Percentiles rank a stretch among this genome's conserved stretches.
Evolutionary conservation across 1,284 basidiomycete species (phyloP).

Genomic region (Rhodotorula sp.): DNA sequence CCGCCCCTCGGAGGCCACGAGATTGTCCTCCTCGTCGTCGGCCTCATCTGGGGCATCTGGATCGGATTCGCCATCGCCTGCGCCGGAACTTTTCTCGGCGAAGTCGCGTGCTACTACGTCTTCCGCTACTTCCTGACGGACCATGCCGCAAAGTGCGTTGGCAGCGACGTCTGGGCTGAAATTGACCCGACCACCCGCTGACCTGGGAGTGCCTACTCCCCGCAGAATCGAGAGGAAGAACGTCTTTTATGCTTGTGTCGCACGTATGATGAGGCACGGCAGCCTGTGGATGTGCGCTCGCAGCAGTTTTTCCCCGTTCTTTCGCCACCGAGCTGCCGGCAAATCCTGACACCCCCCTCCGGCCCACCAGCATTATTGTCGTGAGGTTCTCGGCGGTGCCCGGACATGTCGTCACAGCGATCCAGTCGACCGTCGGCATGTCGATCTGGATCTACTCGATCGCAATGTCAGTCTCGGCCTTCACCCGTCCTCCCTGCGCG

Average conservation of each 20-base stretch:
- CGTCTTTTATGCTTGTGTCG: conserved; percentile 50
- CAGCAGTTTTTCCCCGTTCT: conserved; percentile 32
- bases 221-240: conserved; percentile 46
- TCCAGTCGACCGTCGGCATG: conserved; percentile 45
- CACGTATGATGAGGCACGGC: conserved; percentile 48
- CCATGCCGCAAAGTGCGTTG: conserved; percentile 37
- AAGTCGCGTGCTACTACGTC: conserved; percentile 47
- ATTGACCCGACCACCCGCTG: neutral
- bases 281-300: conserved; percentile 47
- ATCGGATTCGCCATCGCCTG: conserved; percentile 49
- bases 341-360: too few species aligned
- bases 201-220: neutral
- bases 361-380: conserved; percentile 24
- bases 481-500: too few species aligned
- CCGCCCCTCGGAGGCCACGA: conserved; percentile 49
- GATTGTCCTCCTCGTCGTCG: conserved; percentile 30
- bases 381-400: conserved; percentile 48
- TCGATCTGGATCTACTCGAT: conserved; percentile 47
- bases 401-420: conserved; percentile 45
- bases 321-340: too few species aligned
- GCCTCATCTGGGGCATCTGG: conserved; percentile 51
- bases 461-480: conserved; percentile 40
- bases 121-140: conserved; percentile 50
- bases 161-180: neutral
- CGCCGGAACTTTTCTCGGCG: conserved; percentile 48